Evolutionary conservation across 2,329 filamentous ascomycete genomes (phyloP), one percentile per base, ranked within the genome.

Genomic region (Cordyceps fumosorosea): DNA sequence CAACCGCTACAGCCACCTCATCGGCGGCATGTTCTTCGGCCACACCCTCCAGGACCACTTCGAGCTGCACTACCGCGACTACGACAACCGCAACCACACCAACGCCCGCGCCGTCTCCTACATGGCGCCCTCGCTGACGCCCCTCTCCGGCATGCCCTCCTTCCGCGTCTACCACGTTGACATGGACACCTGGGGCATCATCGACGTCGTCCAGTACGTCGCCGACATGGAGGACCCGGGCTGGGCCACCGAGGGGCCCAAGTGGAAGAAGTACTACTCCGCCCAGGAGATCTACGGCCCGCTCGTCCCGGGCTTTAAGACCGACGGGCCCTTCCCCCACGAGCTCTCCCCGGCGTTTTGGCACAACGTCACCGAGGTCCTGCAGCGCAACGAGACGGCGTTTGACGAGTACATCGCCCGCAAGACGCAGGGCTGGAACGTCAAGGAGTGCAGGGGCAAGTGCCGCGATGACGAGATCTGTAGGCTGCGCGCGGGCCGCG

Each of bases 151-250:
- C 34, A 78, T 81, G 65, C 81, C 84, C 0, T 77, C 82, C 3
- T 86, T 86, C 71, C 80, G 82, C 54, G 77, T 86, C 48, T 85
- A 86, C 71, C 76, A 80, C 18, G 77, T 86, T 62, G 83, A 86
- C 67, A 80, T 84, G 0, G 77, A 77, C 10, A 85, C 82, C 0
- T 86, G 81, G 66, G 81, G 73, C 50, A 75, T 86, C 10, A 71
- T 85, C 1, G 84, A 86, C 61, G 73, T 75, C 37, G 81, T 77
- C 4, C 80, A 79, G 1, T 86, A 85, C 70, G 78, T 79, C 24
- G 80, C 83, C 61, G 78, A 85, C 68, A 79, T 83, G 72, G 74
- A 69, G 48, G 70, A 76, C 44, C 70, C 78, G 0, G 68, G 71
- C 10, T 84, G 78, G 66, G 76, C 80, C 63, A 72, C 71, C 0